Conservation (phyloP, 345 rosid genomes). For the Theobroma cacao region DNA sequence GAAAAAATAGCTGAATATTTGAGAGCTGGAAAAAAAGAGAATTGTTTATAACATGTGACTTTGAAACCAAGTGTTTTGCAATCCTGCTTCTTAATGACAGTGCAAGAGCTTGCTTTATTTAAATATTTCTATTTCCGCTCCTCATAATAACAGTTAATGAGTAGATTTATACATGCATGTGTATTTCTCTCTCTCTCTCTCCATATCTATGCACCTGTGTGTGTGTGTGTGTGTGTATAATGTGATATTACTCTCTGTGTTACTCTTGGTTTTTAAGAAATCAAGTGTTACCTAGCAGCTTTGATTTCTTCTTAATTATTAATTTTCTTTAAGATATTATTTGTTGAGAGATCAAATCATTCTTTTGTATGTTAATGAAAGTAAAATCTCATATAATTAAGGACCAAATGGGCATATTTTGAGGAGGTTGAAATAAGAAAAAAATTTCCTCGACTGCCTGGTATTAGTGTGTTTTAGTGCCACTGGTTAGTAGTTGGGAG, state of each 20-base stretch:
- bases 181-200: no score
- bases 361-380: no score
- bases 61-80: not conserved
- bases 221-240: not conserved
- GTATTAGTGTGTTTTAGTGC: not conserved
- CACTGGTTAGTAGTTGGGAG: not conserved
- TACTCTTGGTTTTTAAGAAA: not conserved
- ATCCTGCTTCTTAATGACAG: not conserved
- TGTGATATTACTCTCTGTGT: not conserved
- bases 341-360: no score
- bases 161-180: not conserved
- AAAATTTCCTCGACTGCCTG: not conserved
- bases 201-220: no score
- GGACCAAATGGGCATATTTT: no score
- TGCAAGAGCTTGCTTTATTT: not conserved
- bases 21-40: no score
- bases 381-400: no score
- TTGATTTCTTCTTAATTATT: not conserved
- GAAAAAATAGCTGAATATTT: no score
- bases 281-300: not conserved
- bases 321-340: not conserved
- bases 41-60: not conserved
- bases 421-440: no score
- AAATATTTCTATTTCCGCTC: not conserved
- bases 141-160: not conserved